Base-by-base conservation (phyloP, 2,329 filamentous ascomycete genomes). In the Hawksworthiomyces lignivorus region DNA sequence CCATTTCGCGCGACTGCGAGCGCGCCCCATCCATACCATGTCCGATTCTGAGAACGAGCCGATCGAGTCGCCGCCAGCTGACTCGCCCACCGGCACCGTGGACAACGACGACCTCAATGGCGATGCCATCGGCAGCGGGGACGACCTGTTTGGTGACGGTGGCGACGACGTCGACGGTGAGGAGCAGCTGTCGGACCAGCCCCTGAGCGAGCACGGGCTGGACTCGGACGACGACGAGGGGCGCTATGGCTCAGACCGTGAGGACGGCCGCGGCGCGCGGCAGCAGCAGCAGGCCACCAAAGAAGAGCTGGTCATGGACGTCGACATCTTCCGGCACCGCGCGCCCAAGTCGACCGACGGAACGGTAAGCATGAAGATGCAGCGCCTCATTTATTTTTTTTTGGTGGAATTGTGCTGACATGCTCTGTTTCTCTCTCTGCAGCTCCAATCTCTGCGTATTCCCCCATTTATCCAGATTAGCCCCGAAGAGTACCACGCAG, bases 391-490 rank as follows among this genome's bases (percentile, higher is more conserved):
- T n/a, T n/a, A n/a, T n/a, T n/a, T n/a, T n/a, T n/a, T n/a, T n/a
- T n/a, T n/a, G n/a, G n/a, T n/a, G n/a, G n/a, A n/a, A n/a, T n/a
- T n/a, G n/a, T n/a, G n/a, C n/a, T n/a, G n/a, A n/a, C n/a, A n/a
- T n/a, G n/a, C n/a, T n/a, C n/a, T n/a, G n/a, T n/a, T n/a, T n/a
- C n/a, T n/a, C n/a, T 30, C 34, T 30, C 37, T 28, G 7, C 37
- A 86, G 82, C 68, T 86, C 36, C 82, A 83, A 60, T 70, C 82
- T 5, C 62, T 88, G 53, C 81, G 80, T 50, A 71, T 90, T 2
- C 85, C 85, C 22, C 72, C 75, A 18, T 89, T 89, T 62, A 65
- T 90, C 53, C 76, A 75, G 39, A 71, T 88, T 49, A 70, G 84
- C 31, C 81, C 84, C 15, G 72, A 75, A 46, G 70, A 77, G 47